Conservation (phyloP, 2,329 filamentous ascomycete genomes). For the Amylocarpus encephaloides region DNA sequence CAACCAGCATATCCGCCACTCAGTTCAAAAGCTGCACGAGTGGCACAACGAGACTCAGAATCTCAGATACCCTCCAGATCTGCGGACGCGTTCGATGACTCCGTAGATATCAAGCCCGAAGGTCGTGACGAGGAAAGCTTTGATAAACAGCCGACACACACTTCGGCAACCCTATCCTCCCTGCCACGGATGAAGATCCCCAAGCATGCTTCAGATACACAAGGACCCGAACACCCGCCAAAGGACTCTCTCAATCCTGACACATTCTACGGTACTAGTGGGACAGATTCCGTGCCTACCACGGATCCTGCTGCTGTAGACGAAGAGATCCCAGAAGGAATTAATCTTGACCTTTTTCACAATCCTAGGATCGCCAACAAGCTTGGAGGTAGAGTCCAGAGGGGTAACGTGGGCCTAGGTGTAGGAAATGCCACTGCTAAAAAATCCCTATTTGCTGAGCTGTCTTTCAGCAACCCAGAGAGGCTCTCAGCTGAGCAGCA, state of each 20-base stretch:
- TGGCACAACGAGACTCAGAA: slow-evolving; percentile 43
- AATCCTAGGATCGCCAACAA: slow-evolving; percentile 51
- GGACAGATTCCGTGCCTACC: slow-evolving; percentile 8
- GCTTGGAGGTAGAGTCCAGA: slow-evolving; percentile 41
- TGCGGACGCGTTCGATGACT: slow-evolving; percentile 36
- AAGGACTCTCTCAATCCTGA: slow-evolving; percentile 24
- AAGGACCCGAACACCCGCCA: slow-evolving; percentile 20
- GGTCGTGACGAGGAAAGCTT: slow-evolving; percentile 47
- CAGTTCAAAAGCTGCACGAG: slow-evolving; percentile 38
- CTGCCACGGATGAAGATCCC: slow-evolving; percentile 51
- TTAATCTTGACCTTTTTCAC: slow-evolving; percentile 56
- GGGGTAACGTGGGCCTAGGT: slow-evolving; percentile 21
- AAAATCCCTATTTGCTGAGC: background rate
- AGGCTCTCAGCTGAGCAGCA: background rate
- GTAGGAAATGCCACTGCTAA: slow-evolving; percentile 24
- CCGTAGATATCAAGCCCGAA: slow-evolving; percentile 17
- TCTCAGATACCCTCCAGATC: slow-evolving; percentile 45
- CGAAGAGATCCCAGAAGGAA: slow-evolving; percentile 46
- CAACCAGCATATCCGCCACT: slow-evolving; percentile 25
- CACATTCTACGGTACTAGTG: slow-evolving; percentile 34
- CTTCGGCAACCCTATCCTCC: slow-evolving; percentile 43
- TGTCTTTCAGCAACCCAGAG: background rate
- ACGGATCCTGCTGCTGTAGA: slow-evolving; percentile 16
- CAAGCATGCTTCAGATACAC: slow-evolving; percentile 37
- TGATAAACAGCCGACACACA: slow-evolving; percentile 42